Evolutionary conservation across 345 rosid species (phyloP).

Genomic region (Crucihimalaya himalaica): DNA sequence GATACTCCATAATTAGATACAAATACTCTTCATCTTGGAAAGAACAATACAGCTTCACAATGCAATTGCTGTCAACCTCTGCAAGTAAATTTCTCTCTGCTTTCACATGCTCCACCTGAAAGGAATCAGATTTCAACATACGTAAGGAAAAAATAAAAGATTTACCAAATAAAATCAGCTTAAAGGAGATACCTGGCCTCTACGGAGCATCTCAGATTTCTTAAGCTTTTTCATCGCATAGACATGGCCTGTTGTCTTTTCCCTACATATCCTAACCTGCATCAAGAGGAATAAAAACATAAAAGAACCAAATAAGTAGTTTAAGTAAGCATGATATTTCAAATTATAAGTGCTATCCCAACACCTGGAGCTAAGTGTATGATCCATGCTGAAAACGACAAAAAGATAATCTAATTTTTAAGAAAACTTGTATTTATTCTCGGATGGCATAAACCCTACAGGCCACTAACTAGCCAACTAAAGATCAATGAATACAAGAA

Average conservation of each 20-base stretch:
- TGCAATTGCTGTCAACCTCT: conserved; percentile 97
- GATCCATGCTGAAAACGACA: not conserved
- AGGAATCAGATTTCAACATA: conserved; percentile 31
- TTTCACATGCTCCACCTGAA: conserved; percentile 97
- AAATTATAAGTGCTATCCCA: not conserved
- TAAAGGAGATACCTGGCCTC: conserved; percentile 73
- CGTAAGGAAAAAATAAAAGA: not conserved
- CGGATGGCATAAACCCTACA: not conserved
- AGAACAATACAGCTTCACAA: conserved; percentile 92
- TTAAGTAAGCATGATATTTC: not conserved
- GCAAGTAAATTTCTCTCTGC: conserved; percentile 99
- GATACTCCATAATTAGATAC: conserved; percentile 95
- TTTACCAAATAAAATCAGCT: conserved; percentile 4
- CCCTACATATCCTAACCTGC: conserved; percentile 91
- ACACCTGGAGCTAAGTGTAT: too few relatives aligned
- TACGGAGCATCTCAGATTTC: conserved; percentile 97
- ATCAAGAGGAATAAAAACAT: conserved; percentile 6
- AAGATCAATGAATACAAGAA: not conserved
- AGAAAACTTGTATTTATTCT: not conserved
- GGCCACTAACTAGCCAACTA: not conserved
- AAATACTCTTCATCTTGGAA: conserved; percentile 95
- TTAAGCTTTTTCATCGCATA: conserved; percentile 97
- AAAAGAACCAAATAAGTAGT: not conserved
- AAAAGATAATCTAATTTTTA: not conserved
- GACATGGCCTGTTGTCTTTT: conserved; percentile 81